Conservation (phyloP, 495 filamentous ascomycete genomes). For the Ramalina peruviana region DNA sequence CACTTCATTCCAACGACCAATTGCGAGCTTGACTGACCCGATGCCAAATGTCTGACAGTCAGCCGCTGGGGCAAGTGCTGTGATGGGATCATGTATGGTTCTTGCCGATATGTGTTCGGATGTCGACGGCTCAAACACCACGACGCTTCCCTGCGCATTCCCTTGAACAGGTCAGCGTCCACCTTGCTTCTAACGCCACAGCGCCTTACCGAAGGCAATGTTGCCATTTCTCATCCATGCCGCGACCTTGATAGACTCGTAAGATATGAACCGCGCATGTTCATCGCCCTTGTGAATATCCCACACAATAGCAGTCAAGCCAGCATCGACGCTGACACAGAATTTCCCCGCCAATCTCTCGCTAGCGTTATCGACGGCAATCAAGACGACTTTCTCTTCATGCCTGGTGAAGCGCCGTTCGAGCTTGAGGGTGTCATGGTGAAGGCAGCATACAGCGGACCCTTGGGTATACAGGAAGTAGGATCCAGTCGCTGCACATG, state of each 20-base stretch:
- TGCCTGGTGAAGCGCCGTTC: slow-evolving; percentile 81
- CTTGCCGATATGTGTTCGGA: slow-evolving; percentile 86
- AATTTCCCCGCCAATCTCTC: slow-evolving; percentile 72
- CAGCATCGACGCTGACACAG: slow-evolving; percentile 85
- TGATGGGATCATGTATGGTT: slow-evolving; percentile 89
- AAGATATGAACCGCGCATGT: slow-evolving; percentile 77
- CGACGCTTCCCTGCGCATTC: slow-evolving; percentile 81
- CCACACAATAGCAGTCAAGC: slow-evolving; percentile 92
- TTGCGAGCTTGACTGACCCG: slow-evolving; percentile 44
- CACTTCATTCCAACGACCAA: too few species aligned
- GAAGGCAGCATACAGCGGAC: slow-evolving; percentile 60
- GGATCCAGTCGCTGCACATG: slow-evolving; percentile 74
- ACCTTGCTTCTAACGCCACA: not conserved
- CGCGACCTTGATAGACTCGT: slow-evolving; percentile 71
- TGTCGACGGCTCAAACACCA: slow-evolving; percentile 84
- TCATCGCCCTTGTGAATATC: slow-evolving; percentile 87
- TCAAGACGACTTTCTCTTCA: slow-evolving; percentile 63
- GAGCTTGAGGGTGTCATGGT: slow-evolving; percentile 83
- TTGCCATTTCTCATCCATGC: slow-evolving; percentile 97
- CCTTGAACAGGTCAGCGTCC: slow-evolving; percentile 36
- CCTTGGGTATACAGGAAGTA: slow-evolving; percentile 80
- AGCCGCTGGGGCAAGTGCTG: slow-evolving; percentile 74
- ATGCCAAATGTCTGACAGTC: slow-evolving; percentile 96
- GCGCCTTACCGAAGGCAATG: slow-evolving; percentile 73
- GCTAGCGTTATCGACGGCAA: slow-evolving; percentile 86